phyloP scores from a whole-genome alignment of 441 rosid genomes.

The Bocquillonia castaneifolia region DNA sequence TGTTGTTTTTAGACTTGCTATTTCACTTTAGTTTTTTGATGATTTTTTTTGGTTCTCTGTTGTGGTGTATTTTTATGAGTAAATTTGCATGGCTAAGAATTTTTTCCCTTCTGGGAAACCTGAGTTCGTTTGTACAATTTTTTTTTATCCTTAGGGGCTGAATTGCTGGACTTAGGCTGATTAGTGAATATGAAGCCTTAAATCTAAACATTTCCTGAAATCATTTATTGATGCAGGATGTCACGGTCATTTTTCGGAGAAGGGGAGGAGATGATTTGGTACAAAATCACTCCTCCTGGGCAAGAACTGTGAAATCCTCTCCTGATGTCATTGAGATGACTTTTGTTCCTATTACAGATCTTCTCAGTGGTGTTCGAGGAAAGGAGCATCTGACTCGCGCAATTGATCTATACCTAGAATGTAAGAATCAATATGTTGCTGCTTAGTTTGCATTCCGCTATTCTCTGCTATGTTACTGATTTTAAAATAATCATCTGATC shows the following conservation, averaged over 20 bases:
- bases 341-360: conserved; percentile 52
- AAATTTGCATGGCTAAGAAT: too few species aligned
- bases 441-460: not conserved
- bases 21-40: not conserved
- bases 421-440: conserved; percentile 31
- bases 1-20: not conserved
- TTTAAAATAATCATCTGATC: not conserved
- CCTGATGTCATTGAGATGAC: conserved; percentile 71
- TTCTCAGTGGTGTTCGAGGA: conserved; percentile 50
- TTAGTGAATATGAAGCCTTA: conserved; percentile 7
- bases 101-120: too few species aligned
- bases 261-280: conserved; percentile 78
- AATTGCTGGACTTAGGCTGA: conserved; percentile 8
- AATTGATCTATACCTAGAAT: conserved; percentile 55
- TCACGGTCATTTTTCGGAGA: conserved; percentile 63
- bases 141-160: not conserved
- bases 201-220: conserved; percentile 7
- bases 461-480: not conserved
- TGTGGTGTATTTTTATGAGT: not conserved
- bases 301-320: conserved; percentile 46
- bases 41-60: not conserved
- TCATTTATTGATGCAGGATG: conserved; percentile 43
- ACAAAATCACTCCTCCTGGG: conserved; percentile 59
- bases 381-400: conserved; percentile 60
- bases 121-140: too few species aligned